A percentile compares a stretch with the other conserved stretches of the same genome.
Conservation (phyloP, 2,329 filamentous ascomycete genomes). For the Truncatella angustata region DNA sequence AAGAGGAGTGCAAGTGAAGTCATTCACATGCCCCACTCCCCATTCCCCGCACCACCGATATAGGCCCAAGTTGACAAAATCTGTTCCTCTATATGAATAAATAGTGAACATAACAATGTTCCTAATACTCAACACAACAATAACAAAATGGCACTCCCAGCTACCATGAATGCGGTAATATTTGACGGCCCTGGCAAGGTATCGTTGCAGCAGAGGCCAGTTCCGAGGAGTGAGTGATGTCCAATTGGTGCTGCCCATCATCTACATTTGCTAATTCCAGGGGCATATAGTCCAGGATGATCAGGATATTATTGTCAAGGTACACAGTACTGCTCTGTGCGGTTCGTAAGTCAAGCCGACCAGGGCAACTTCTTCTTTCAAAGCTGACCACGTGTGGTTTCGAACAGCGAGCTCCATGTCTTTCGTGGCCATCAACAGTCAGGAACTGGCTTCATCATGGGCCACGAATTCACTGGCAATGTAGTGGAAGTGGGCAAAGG, state of each 20-base stretch:
- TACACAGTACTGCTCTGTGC: conserved; percentile 79
- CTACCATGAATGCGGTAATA: conserved; percentile 82
- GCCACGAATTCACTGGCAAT: conserved; percentile 83
- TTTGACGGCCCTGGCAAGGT: conserved; percentile 79
- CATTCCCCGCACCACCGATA: neutral
- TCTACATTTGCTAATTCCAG: conserved; percentile 13
- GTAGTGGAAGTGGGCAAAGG: conserved; percentile 65
- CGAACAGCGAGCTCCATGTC: conserved; percentile 75
- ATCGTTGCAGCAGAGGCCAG: conserved; percentile 73
- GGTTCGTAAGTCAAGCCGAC: conserved; percentile 65
- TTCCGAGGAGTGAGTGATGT: conserved; percentile 57
- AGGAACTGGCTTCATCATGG: conserved; percentile 64
- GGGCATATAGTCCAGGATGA: conserved; percentile 57
- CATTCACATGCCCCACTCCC: neutral
- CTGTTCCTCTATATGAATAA: neutral
- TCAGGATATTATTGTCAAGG: conserved; percentile 79
- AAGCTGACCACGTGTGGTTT: conserved; percentile 4
- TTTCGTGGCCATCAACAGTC: conserved; percentile 79
- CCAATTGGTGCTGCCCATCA: neutral
- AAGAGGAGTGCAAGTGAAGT: too few species aligned
- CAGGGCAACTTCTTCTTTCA: neutral
- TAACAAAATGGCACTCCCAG: conserved; percentile 25
- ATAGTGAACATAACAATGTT: too few species aligned
- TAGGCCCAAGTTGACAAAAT: neutral
- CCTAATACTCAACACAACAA: too few species aligned